A percentile compares a stretch with the other conserved stretches of the same genome.
Evolutionary conservation across 495 filamentous ascomycete genomes (phyloP).

Genomic region (Xylaria flabelliformis): DNA sequence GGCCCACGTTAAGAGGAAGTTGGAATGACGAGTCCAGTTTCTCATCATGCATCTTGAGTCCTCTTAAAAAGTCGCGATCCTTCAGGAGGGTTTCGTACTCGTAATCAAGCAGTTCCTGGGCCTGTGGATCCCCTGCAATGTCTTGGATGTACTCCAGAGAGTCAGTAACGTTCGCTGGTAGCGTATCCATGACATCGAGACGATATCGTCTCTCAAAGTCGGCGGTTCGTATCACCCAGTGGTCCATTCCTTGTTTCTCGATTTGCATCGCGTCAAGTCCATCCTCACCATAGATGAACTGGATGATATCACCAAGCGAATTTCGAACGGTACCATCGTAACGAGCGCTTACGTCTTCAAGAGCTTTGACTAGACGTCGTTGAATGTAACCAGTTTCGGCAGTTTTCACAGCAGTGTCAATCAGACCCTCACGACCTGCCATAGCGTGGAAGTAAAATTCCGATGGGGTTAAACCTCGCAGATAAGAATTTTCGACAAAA

Average conservation of each 20-base stretch:
- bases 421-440: constrained; percentile 99
- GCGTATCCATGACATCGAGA: constrained; percentile 90
- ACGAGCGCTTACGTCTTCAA: constrained; percentile 96
- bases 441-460: constrained; percentile 99
- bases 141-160: constrained; percentile 86
- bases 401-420: constrained; percentile 99
- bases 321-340: constrained; percentile 98
- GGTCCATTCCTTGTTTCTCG: constrained; percentile 88
- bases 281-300: constrained; percentile 98
- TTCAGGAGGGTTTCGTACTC: constrained; percentile 81
- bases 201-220: constrained; percentile 81
- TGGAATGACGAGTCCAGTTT: constrained; percentile 83
- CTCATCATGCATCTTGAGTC: constrained; percentile 52
- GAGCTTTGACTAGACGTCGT: constrained; percentile 94
- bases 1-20: constrained; percentile 86
- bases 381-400: constrained; percentile 99
- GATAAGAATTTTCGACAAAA: constrained; percentile 98
- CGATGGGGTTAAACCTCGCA: constrained; percentile 90
- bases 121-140: constrained; percentile 81
- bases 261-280: constrained; percentile 90
- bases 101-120: constrained; percentile 83
- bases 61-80: constrained; percentile 78
- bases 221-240: constrained; percentile 74
- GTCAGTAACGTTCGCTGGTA: constrained; percentile 67
- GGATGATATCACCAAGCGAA: constrained; percentile 94